phyloP scores from a whole-genome alignment of 2,329 filamentous ascomycete genomes.

The Madurella fahalii region DNA sequence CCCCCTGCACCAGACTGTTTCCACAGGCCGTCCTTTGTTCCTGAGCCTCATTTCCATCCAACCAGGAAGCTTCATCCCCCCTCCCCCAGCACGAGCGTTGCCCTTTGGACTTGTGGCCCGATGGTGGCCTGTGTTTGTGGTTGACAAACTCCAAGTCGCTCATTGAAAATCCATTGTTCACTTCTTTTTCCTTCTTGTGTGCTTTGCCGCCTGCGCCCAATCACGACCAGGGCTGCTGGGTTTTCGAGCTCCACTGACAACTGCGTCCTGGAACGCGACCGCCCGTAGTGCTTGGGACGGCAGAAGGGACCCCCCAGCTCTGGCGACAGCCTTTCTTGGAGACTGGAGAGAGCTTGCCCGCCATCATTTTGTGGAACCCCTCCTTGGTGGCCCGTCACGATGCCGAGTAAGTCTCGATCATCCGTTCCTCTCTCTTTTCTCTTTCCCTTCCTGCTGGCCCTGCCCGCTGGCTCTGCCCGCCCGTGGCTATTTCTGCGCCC shows the following conservation, averaged over 20 bases:
- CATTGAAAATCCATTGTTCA: slow-evolving; percentile 19
- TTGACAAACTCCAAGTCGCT: slow-evolving; percentile 30
- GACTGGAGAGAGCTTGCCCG: slow-evolving; percentile 12
- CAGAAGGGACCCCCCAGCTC: slow-evolving; percentile 18
- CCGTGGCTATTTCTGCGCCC: background rate
- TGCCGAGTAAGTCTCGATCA: slow-evolving; percentile 24
- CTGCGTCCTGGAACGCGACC: background rate
- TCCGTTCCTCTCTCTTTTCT: slow-evolving; percentile 4
- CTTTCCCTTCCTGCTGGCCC: slow-evolving; percentile 9
- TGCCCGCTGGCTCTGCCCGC: background rate
- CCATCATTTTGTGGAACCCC: slow-evolving; percentile 21
- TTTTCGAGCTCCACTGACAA: slow-evolving; percentile 14
- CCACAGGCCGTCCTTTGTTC: slow-evolving; percentile 5
- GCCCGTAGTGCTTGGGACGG: slow-evolving; percentile 6
- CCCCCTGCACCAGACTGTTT: background rate
- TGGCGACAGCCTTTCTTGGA: background rate
- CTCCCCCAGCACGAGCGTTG: slow-evolving; percentile 13
- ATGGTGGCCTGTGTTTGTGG: slow-evolving; percentile 28
- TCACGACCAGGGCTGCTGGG: background rate
- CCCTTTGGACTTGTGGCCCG: slow-evolving; percentile 19
- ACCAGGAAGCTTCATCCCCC: slow-evolving; percentile 12
- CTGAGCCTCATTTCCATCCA: slow-evolving; percentile 18
- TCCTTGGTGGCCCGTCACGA: slow-evolving; percentile 17
- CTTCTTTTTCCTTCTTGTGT: slow-evolving; percentile 11
- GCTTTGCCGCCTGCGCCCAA: background rate